Evolutionary conservation across 148 eudicot species (phyloP).

Genomic region (Silene latifolia): DNA sequence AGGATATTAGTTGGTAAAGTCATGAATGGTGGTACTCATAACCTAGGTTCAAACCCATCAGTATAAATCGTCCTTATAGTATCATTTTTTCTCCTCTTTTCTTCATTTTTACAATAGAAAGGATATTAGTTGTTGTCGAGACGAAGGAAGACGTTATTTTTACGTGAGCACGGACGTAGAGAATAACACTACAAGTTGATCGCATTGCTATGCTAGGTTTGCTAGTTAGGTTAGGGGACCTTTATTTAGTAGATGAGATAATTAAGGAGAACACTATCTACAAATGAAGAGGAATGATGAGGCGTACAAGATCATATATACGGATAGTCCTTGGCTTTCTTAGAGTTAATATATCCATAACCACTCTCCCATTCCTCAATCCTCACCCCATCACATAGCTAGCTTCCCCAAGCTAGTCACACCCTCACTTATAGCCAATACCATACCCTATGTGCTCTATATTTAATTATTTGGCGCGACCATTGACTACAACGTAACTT

Average conservation of each 20-base stretch:
- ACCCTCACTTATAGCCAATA: neutral
- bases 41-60: too few species aligned
- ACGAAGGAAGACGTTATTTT: neutral
- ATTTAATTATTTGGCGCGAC: too few species aligned
- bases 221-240: constrained; percentile 1
- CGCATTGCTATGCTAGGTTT: neutral
- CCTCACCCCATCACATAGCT: constrained; percentile 11
- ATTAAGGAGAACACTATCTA: neutral
- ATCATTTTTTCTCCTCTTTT: too few species aligned
- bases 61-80: too few species aligned
- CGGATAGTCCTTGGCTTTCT: neutral
- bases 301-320: neutral
- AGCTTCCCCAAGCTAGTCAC: neutral
- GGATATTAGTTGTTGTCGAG: too few species aligned
- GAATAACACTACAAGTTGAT: neutral
- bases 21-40: too few species aligned
- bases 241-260: too few species aligned
- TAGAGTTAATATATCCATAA: neutral
- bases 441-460: too few species aligned
- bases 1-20: too few species aligned
- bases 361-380: constrained; percentile 5
- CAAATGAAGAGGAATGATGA: neutral
- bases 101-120: too few species aligned
- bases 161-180: neutral
- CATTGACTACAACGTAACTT: too few species aligned